phyloP scores from a whole-genome alignment of 2,329 filamentous ascomycete genomes.

The Trichoderma endophyticum region DNA sequence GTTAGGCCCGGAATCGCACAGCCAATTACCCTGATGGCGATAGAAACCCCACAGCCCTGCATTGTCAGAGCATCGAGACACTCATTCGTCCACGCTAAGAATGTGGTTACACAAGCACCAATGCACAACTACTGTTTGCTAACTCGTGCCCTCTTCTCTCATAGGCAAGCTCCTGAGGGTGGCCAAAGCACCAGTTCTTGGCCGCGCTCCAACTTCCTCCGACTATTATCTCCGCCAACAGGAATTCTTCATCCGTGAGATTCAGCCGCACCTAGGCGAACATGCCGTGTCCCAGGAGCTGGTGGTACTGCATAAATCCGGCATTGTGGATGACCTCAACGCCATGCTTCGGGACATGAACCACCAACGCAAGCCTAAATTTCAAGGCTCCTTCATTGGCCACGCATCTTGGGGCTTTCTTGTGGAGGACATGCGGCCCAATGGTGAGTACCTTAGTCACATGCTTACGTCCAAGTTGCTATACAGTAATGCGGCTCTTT shows the following conservation, averaged over 20 bases:
- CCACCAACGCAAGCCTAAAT: constrained; percentile 41
- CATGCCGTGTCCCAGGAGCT: constrained; percentile 38
- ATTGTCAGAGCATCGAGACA: not conserved
- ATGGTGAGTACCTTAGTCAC: constrained; percentile 25
- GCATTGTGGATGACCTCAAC: constrained; percentile 48
- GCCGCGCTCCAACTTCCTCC: constrained; percentile 33
- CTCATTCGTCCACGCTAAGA: not conserved
- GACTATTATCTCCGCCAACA: constrained; percentile 39
- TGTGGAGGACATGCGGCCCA: constrained; percentile 65
- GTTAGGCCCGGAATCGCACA: not conserved
- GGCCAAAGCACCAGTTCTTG: constrained; percentile 35
- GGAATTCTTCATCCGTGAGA: constrained; percentile 34
- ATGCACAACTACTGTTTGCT: not conserved
- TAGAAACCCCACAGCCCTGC: not conserved
- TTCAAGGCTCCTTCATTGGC: constrained; percentile 49
- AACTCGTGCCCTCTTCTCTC: constrained; percentile 14
- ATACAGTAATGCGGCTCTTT: not conserved
- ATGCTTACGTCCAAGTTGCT: not conserved
- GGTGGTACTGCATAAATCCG: constrained; percentile 36
- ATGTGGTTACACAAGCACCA: constrained; percentile 3
- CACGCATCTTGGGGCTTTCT: constrained; percentile 64
- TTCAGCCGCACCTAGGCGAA: constrained; percentile 34
- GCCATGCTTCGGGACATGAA: constrained; percentile 50
- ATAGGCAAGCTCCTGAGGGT: constrained; percentile 39
- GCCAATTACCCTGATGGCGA: not conserved